Evolutionary conservation across 129 eudicot genomes (phyloP).

Genomic region (Saposhnikovia divaricata): DNA sequence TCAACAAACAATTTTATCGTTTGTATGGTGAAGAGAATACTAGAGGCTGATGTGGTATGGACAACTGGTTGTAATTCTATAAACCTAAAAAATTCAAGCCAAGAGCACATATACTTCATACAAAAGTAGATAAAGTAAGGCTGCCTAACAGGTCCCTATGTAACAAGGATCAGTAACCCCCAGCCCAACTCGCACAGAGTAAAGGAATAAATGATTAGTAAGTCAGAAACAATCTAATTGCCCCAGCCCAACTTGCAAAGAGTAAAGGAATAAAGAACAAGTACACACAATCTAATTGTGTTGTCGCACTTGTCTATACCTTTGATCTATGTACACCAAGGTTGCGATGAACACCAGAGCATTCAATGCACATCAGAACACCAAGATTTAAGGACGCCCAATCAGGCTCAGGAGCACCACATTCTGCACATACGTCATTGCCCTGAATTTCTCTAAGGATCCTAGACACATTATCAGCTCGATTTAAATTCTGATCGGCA

Average conservation of each 20-base stretch:
- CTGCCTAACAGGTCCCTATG: neutral
- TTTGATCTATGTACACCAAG: conserved; percentile 98
- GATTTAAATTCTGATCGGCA: conserved; percentile 29
- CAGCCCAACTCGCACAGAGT: neutral
- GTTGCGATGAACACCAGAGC: conserved; percentile 98
- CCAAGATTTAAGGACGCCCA: conserved; percentile 99
- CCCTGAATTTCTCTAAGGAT: conserved; percentile 81
- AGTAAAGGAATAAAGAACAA: neutral
- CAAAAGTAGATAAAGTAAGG: neutral
- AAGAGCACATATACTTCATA: neutral
- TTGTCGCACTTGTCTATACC: conserved; percentile 28
- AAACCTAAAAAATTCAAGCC: neutral
- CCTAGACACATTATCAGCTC: conserved; percentile 49
- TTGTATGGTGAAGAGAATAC: neutral
- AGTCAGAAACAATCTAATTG: neutral
- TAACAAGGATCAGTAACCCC: neutral
- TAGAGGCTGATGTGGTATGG: neutral
- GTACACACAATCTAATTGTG: neutral
- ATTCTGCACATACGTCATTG: conserved; percentile 88
- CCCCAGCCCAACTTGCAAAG: neutral
- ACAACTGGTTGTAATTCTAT: neutral
- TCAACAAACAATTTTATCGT: neutral
- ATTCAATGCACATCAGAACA: conserved; percentile 83
- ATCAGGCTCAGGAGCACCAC: conserved; percentile 79
- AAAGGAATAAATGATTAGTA: neutral